Evolutionary conservation across 306 rosid genomes (phyloP).

Genomic region (Pyrus communis): DNA sequence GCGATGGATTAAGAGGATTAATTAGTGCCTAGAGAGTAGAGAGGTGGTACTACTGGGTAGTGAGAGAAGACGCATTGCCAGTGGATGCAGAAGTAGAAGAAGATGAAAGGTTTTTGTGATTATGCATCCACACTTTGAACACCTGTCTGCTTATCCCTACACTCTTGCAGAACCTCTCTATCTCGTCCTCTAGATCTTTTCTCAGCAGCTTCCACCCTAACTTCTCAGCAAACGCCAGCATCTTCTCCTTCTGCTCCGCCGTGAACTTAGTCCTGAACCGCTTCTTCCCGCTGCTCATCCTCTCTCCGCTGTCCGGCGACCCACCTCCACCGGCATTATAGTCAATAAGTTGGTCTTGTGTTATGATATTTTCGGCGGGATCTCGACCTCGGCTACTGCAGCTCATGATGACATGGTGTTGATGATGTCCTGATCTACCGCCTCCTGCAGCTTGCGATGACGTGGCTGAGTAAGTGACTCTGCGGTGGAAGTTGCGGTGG

Average conservation of each 20-base stretch:
- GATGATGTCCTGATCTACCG: not conserved
- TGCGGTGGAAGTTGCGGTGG: slow-evolving; percentile 89
- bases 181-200: slow-evolving; percentile 67
- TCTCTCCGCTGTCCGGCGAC: slow-evolving; percentile 14
- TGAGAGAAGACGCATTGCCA: slow-evolving; percentile 58
- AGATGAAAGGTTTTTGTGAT: slow-evolving; percentile 58
- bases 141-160: slow-evolving; percentile 64
- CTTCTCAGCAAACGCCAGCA: slow-evolving; percentile 80
- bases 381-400: slow-evolving; percentile 18
- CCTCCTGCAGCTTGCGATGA: not conserved
- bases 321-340: slow-evolving; percentile 10
- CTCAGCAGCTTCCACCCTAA: slow-evolving; percentile 77
- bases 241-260: slow-evolving; percentile 74
- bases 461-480: slow-evolving; percentile 20
- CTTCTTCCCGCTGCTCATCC: slow-evolving; percentile 36
- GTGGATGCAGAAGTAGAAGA: slow-evolving; percentile 42
- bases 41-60: slow-evolving; percentile 29
- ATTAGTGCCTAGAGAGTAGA: not conserved
- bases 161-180: slow-evolving; percentile 61
- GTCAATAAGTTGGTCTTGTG: slow-evolving; percentile 7
- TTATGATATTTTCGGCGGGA: not conserved
- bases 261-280: slow-evolving; percentile 68
- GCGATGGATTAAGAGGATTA: not conserved
- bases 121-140: slow-evolving; percentile 92
- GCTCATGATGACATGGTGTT: slow-evolving; percentile 3